phyloP scores from a whole-genome alignment of 345 rosid species.

The Populus alba region DNA sequence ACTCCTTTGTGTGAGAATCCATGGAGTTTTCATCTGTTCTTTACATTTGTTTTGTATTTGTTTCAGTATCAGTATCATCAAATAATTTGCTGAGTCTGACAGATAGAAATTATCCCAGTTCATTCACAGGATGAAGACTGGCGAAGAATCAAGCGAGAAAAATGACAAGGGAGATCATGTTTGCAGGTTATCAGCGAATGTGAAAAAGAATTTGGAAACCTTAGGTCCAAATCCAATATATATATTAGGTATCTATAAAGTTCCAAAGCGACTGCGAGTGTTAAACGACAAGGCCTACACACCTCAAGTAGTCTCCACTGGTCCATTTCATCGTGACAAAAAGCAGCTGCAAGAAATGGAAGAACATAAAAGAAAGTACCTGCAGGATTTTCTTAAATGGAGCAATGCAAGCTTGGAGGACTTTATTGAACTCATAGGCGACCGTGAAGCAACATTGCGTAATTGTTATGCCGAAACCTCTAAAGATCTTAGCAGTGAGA shows the following conservation, averaged over 20 bases:
- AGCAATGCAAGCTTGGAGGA: not conserved
- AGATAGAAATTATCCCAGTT: too few species aligned
- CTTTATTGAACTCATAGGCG: not conserved
- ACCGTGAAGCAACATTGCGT: not conserved
- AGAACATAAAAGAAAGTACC: conserved; percentile 2
- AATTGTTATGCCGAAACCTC: not conserved
- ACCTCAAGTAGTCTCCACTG: not conserved
- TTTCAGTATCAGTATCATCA: too few species aligned
- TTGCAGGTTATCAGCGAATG: not conserved
- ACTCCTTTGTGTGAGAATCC: too few species aligned
- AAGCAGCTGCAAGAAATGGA: not conserved
- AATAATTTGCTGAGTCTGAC: too few species aligned
- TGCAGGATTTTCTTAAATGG: not conserved
- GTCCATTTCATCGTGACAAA: not conserved
- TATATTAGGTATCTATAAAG: conserved; percentile 22
- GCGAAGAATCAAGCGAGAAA: not conserved
- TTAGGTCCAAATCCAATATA: too few species aligned
- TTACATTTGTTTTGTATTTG: too few species aligned
- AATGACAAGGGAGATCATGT: not conserved
- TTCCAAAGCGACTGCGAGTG: not conserved
- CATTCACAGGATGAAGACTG: not conserved
- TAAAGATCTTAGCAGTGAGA: not conserved
- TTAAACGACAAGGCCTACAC: not conserved
- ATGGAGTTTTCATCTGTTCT: too few species aligned
- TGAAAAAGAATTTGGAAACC: too few species aligned